These are phyloP conservation scores for thale cress (Arabidopsis thaliana) DNA, from an alignment of 345 rosid species.

Conservation along the genomic window TAIR10.1 NC_003071.7:8767001-8767500, in stretches of 20 bases:
- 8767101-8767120: constrained; percentile 44
- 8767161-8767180: constrained; percentile 29
- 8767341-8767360: constrained; percentile 19
- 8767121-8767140: constrained; percentile 42
- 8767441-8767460: constrained; percentile 11
- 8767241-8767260: constrained; percentile 3
- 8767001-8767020: background rate
- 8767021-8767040: constrained; percentile 7
- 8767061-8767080: constrained; percentile 3
- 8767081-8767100: constrained; percentile 10
- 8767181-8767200: constrained; percentile 43
- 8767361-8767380: constrained; percentile 22
- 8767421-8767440: constrained; percentile 7
- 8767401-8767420: background rate
- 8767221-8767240: constrained; percentile 4
- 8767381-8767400: background rate
- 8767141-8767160: constrained; percentile 27
- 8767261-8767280: constrained; percentile 17
- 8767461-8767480: constrained; percentile 27
- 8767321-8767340: constrained; percentile 1
- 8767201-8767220: constrained; percentile 28
- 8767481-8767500: constrained; percentile 26
- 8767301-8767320: constrained; percentile 22
- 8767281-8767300: constrained; percentile 21
- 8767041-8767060: constrained; percentile 36